A percentile compares a stretch with the other conserved stretches of the same genome.
Evolutionary conservation across 2,329 filamentous ascomycete species (phyloP).

Genomic region (Colletotrichum tabaci): DNA sequence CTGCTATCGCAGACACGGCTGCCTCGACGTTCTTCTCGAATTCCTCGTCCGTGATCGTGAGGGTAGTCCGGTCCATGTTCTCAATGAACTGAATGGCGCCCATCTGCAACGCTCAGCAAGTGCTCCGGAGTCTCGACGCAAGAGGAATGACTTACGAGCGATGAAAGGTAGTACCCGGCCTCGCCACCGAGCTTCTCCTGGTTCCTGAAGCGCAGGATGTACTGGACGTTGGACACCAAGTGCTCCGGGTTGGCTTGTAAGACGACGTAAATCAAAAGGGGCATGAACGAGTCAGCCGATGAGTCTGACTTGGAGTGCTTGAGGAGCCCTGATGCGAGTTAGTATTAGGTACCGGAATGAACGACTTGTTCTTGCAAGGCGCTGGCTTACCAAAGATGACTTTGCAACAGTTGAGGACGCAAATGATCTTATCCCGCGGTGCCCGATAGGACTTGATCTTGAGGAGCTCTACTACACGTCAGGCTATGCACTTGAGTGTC

Average conservation of each 20-base stretch:
- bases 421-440: slow-evolving; percentile 98
- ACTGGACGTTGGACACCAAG: slow-evolving; percentile 97
- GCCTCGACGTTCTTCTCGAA: slow-evolving; percentile 98
- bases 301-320: slow-evolving; percentile 95
- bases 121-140: neutral
- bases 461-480: slow-evolving; percentile 77
- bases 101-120: slow-evolving; percentile 64
- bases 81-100: slow-evolving; percentile 98
- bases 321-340: slow-evolving; percentile 74
- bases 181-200: slow-evolving; percentile 98
- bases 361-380: neutral
- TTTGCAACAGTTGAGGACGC: slow-evolving; percentile 98
- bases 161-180: slow-evolving; percentile 97
- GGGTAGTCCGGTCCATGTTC: slow-evolving; percentile 91
- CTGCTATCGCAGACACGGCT: slow-evolving; percentile 94
- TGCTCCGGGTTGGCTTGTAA: slow-evolving; percentile 95
- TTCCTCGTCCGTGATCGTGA: slow-evolving; percentile 94
- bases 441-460: slow-evolving; percentile 98
- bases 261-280: slow-evolving; percentile 95
- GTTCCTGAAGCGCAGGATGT: slow-evolving; percentile 96
- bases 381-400: slow-evolving; percentile 87
- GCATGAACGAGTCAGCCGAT: slow-evolving; percentile 96
- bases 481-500: slow-evolving; percentile 42
- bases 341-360: slow-evolving; percentile 6
- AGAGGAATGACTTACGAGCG: slow-evolving; percentile 71